phyloP scores from a whole-genome alignment of 2,329 filamentous ascomycete species.

The Monilinia laxa region DNA sequence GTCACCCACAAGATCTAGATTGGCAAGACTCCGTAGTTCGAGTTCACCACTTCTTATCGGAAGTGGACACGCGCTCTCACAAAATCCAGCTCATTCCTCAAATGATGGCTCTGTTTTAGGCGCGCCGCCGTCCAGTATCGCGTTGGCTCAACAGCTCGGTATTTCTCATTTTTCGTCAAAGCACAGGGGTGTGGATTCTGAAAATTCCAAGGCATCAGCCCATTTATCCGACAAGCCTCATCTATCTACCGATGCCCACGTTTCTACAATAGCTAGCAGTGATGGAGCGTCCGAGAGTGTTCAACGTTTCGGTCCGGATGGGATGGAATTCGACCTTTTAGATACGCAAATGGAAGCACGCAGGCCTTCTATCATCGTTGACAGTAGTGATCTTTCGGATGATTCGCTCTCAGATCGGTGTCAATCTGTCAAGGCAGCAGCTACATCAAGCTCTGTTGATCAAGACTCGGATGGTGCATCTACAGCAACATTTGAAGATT shows the following conservation, averaged over 20 bases:
- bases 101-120: neutral
- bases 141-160: conserved; percentile 19
- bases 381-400: conserved; percentile 30
- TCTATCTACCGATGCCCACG: neutral
- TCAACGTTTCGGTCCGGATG: conserved; percentile 13
- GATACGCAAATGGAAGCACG: conserved; percentile 1
- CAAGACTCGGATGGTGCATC: conserved; percentile 23
- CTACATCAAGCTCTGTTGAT: conserved; percentile 26
- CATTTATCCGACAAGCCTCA: neutral
- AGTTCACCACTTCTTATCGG: conserved; percentile 12
- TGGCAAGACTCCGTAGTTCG: conserved; percentile 14
- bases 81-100: neutral
- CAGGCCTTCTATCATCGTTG: conserved; percentile 15
- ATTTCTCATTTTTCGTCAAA: neutral
- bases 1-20: neutral
- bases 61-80: neutral
- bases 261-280: conserved; percentile 12
- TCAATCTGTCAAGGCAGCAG: conserved; percentile 14
- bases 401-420: conserved; percentile 29
- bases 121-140: conserved; percentile 20
- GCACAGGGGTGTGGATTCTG: no score
- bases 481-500: conserved; percentile 27
- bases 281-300: conserved; percentile 21
- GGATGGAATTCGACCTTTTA: conserved; percentile 22
- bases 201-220: neutral